Evolutionary conservation across 306 rosid genomes (phyloP), one percentile per base, ranked within the genome.

Genomic region (Pterocarpus santalinus): DNA sequence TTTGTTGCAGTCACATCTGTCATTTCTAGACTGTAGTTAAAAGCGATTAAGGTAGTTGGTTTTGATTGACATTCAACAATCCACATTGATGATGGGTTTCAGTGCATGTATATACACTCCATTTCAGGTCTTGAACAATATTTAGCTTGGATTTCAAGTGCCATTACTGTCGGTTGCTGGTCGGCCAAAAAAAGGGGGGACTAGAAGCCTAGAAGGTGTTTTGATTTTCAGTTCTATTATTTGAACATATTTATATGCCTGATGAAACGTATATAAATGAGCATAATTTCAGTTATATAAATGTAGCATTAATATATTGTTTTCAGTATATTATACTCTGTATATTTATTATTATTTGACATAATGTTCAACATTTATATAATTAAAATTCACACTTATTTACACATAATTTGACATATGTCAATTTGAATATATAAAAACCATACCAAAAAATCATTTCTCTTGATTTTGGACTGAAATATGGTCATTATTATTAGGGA

Each of bases 21-120:
- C 78, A 65, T 76, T 33, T 69, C 47, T n/a, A 4, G 58, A 13
- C 58, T 52, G 58, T 52, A 43, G 83, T 75, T 74, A 47, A 79
- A 80, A 83, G 44, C 10, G 33, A 69, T 47, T 43, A 38, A 38
- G 68, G 85, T 72, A 76, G 90, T 77, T 73, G 88, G 81, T 72
- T 81, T 83, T 79, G 87, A 86, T 86, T 86, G 79, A 71, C 79
- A 76, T 75, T 82, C 53, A 47, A 47, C 53, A 12, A 47, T 47
- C 53, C 53, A 47, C 13, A 72, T 84, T 79, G 73, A 36, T 87
- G 69, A 84, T 86, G 87, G 85, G 85, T 75, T 86, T 84, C 71
- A 58, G 65, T 81, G 83, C 91, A 82, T 60, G 77, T 49, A 62
- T 55, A 82, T 55, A 82, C 90, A 86, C 89, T 85, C 71, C 73